Evolutionary conservation across 306 rosid species (phyloP).

Genomic region (Prunus mira): DNA sequence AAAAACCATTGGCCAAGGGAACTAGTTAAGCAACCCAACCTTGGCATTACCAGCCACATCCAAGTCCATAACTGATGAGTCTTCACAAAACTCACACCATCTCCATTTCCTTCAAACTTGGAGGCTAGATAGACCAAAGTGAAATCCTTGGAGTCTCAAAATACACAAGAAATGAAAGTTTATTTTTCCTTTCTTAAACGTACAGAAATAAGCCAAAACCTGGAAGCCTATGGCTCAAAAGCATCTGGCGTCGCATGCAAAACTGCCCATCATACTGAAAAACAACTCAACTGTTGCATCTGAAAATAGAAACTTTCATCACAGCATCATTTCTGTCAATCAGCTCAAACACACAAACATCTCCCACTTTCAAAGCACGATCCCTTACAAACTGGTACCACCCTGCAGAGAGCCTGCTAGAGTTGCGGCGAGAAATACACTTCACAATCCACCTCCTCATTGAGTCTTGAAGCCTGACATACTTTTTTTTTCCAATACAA

Average conservation of each 20-base stretch:
- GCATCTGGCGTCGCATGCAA: not conserved
- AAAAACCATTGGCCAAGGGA: too few relatives aligned
- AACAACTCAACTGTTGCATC: not conserved
- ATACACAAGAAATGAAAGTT: not conserved
- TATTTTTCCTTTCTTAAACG: not conserved
- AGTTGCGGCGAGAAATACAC: not conserved
- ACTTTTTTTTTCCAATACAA: not conserved
- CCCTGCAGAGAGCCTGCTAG: not conserved
- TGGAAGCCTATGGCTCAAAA: not conserved
- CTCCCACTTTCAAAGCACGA: slow-evolving; percentile 9
- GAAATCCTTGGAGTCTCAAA: not conserved
- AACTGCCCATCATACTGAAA: not conserved
- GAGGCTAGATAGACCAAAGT: not conserved
- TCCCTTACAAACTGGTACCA: not conserved
- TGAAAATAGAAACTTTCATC: not conserved
- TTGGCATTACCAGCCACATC: too few relatives aligned
- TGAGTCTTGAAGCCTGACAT: not conserved
- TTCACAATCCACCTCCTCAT: not conserved
- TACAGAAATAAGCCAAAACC: not conserved
- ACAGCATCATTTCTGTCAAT: not conserved
- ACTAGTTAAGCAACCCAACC: too few relatives aligned
- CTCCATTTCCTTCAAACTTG: not conserved
- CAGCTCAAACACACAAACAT: slow-evolving; percentile 13
- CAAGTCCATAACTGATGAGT: too few relatives aligned
- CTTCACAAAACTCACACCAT: too few relatives aligned